Conservation (phyloP, 2,329 filamentous ascomycete genomes). For the Nothophaeocryptopus gaeumannii region DNA sequence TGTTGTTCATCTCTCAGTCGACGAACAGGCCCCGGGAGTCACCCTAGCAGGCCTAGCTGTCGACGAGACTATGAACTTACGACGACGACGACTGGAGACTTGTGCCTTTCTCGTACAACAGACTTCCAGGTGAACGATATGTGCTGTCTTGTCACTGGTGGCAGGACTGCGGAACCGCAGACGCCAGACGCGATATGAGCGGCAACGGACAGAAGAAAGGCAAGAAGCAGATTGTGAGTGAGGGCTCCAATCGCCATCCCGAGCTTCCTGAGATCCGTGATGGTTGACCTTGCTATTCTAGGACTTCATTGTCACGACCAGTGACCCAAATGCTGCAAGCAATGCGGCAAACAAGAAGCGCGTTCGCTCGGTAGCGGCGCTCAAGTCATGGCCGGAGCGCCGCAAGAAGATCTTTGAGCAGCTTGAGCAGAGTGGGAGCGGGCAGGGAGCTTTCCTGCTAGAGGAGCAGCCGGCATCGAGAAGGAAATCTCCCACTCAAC, state of each 20-base stretch:
- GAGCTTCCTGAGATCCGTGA: no score
- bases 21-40: no score
- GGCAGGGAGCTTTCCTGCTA: conserved; percentile 23
- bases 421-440: conserved; percentile 19
- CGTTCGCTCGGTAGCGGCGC: conserved; percentile 29
- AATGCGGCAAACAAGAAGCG: conserved; percentile 30
- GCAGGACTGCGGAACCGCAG: no score
- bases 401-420: conserved; percentile 29
- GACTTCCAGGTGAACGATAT: no score
- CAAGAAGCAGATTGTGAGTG: conserved; percentile 17
- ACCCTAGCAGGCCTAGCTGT: no score
- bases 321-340: conserved; percentile 22
- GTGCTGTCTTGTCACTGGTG: no score
- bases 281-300: neutral
- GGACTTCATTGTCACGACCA: conserved; percentile 33
- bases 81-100: no score
- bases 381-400: conserved; percentile 31
- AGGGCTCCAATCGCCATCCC: neutral
- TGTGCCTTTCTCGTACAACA: no score
- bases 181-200: no score
- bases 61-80: no score
- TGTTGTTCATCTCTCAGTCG: no score
- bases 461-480: conserved; percentile 11
- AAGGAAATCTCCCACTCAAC: neutral
- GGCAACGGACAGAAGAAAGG: conserved; percentile 3